A percentile compares a stretch with the other conserved stretches of the same genome.
These are phyloP conservation scores for Cerioporus squamosus DNA, from an alignment of 1,284 basidiomycete genomes.

Conservation along the genomic window DNA sequence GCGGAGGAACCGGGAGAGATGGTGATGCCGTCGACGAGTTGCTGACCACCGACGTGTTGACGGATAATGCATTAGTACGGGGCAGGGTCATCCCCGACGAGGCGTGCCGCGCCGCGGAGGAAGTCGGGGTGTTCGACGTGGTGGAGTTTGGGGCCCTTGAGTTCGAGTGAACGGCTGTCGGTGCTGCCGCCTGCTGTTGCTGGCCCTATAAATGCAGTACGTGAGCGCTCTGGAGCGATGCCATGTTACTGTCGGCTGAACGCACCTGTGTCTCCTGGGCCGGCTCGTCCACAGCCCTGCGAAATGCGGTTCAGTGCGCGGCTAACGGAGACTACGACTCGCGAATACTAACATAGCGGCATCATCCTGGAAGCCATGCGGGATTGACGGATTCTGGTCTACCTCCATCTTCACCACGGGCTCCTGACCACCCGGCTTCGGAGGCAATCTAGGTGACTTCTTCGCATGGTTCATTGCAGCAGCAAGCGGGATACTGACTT, in stretches of 20 bases:
- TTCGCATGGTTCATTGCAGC: not conserved
- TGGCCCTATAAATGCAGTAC: too few species aligned
- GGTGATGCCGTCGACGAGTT: not conserved
- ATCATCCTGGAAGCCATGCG: not conserved
- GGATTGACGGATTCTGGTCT: not conserved
- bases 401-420: constrained; percentile 10
- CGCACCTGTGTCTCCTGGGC: not conserved
- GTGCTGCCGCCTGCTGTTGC: not conserved
- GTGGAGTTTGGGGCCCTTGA: too few species aligned
- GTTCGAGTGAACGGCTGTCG: not conserved
- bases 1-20: not conserved
- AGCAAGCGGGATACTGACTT: not conserved
- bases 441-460: not conserved
- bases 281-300: not conserved
- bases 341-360: constrained; percentile 3
- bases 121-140: too few species aligned
- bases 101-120: too few species aligned
- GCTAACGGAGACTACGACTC: not conserved
- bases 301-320: not conserved
- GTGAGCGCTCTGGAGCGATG: too few species aligned
- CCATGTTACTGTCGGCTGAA: too few species aligned
- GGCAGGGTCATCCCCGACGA: not conserved
- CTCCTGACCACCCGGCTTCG: not conserved
- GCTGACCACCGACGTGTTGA: not conserved
- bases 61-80: not conserved